Conservation (phyloP, 345 rosid genomes). For the Mangifera indica region DNA sequence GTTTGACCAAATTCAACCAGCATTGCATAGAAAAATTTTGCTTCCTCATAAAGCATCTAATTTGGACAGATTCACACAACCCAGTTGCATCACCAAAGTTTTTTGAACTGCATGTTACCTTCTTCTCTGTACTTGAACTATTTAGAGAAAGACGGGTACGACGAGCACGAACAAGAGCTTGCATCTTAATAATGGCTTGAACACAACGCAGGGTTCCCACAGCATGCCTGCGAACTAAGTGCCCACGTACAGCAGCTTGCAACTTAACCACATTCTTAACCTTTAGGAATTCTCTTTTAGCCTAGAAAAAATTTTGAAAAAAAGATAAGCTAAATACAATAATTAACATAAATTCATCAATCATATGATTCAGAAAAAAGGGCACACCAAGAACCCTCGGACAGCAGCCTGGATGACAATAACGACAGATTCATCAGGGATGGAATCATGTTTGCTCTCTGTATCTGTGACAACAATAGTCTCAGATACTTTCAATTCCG, state of each 20-base stretch:
- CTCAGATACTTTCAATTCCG: slow-evolving; percentile 31
- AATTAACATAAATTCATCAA: not conserved
- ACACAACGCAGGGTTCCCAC: slow-evolving; percentile 80
- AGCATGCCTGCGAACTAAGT: slow-evolving; percentile 86
- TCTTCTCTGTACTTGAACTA: slow-evolving; percentile 26
- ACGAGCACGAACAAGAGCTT: slow-evolving; percentile 77
- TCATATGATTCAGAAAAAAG: not conserved
- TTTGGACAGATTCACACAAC: not conserved
- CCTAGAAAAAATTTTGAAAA: slow-evolving; percentile 39
- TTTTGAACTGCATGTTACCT: slow-evolving; percentile 26
- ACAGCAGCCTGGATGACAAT: slow-evolving; percentile 56
- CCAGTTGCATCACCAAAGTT: slow-evolving; percentile 37
- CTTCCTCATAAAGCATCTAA: not conserved
- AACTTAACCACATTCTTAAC: slow-evolving; percentile 67
- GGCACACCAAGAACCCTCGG: slow-evolving; percentile 54
- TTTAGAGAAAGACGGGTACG: slow-evolving; percentile 40
- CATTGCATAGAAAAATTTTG: not conserved
- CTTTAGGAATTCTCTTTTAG: slow-evolving; percentile 57
- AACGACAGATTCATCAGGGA: slow-evolving; percentile 46
- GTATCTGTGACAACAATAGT: slow-evolving; percentile 22
- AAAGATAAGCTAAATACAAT: not conserved
- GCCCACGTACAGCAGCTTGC: slow-evolving; percentile 95
- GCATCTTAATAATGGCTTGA: slow-evolving; percentile 91
- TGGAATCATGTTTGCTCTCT: slow-evolving; percentile 28
- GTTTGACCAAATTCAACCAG: not conserved